phyloP scores from a whole-genome alignment of 192 early-diverging fungal genomes.

The Chytriomyces hyalinus region DNA sequence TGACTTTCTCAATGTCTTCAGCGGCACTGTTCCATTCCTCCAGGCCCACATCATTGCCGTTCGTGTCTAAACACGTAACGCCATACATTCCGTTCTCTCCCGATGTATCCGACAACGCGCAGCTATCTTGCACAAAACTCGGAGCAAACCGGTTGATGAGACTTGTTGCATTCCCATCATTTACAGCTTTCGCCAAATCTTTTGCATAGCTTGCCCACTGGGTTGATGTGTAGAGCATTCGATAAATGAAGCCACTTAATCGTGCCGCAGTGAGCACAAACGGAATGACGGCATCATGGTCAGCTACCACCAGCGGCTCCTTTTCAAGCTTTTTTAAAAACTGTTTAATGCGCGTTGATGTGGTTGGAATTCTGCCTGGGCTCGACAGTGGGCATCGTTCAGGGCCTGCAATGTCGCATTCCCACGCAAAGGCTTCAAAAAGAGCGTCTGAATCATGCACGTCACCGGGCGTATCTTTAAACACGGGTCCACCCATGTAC shows the following conservation, averaged over 20 bases:
- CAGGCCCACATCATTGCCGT: constrained; percentile 2
- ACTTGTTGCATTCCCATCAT: constrained; percentile 23
- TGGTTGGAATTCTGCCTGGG: background rate
- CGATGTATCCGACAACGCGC: constrained; percentile 12
- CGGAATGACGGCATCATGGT: constrained; percentile 18
- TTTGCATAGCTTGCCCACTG: constrained; percentile 28
- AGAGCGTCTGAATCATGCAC: constrained; percentile 25
- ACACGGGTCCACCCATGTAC: constrained; percentile 3
- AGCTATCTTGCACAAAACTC: background rate
- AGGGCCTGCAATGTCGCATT: constrained; percentile 47
- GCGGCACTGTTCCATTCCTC: constrained; percentile 11
- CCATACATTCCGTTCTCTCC: background rate
- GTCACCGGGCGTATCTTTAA: constrained; percentile 1
- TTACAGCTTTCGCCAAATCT: constrained; percentile 10
- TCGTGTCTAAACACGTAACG: constrained; percentile 13
- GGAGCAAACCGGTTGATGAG: background rate
- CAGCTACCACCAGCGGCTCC: constrained; percentile 12
- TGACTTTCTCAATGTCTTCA: background rate
- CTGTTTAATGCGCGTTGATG: constrained; percentile 1
- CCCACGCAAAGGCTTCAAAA: constrained; percentile 35
- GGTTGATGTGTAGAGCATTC: constrained; percentile 21
- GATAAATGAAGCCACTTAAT: constrained; percentile 1
- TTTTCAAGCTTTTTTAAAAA: constrained; percentile 27
- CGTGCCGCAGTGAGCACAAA: constrained; percentile 3
- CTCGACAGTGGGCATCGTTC: constrained; percentile 35